Evolutionary conservation across 2,329 filamentous ascomycete species (phyloP).

Genomic region (Tolypocladium ovalisporum): DNA sequence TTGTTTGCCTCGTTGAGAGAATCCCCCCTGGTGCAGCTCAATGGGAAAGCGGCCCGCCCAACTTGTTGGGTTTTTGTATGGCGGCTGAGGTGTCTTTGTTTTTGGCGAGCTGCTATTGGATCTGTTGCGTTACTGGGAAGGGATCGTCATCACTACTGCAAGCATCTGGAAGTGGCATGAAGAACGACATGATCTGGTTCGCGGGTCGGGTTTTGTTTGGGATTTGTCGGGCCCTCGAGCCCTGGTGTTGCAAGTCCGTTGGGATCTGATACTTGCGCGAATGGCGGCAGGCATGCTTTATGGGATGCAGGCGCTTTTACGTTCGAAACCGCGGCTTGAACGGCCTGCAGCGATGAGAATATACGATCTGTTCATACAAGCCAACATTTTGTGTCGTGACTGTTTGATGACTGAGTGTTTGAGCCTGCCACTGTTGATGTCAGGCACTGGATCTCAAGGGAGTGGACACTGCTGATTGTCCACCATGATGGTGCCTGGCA

Average conservation of each 20-base stretch:
- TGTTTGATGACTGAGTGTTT: not conserved
- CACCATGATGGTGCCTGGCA: too few species aligned
- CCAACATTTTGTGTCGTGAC: not conserved
- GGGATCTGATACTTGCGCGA: conserved; percentile 13
- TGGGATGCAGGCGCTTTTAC: conserved; percentile 17
- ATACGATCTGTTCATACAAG: conserved; percentile 22
- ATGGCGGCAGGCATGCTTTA: conserved; percentile 19
- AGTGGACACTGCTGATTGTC: too few species aligned
- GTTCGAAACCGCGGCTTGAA: conserved; percentile 15
- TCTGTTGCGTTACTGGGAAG: conserved; percentile 15
- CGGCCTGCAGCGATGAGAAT: conserved; percentile 24
- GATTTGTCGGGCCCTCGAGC: conserved; percentile 20
- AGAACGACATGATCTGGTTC: conserved; percentile 22
- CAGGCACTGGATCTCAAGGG: not conserved
- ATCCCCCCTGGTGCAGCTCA: conserved; percentile 17
- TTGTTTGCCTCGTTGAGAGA: conserved; percentile 7
- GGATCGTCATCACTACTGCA: conserved; percentile 14
- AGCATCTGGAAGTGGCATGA: conserved; percentile 19
- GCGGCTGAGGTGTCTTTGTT: conserved; percentile 5
- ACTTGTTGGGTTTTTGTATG: conserved; percentile 13
- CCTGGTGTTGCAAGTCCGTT: conserved; percentile 22
- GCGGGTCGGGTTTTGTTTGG: conserved; percentile 17
- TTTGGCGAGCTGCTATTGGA: conserved; percentile 3
- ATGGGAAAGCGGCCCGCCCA: conserved; percentile 17
- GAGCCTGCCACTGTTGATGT: not conserved